Evolutionary conservation across 495 filamentous ascomycete genomes (phyloP).

Genomic region (Penicillium argentinense): DNA sequence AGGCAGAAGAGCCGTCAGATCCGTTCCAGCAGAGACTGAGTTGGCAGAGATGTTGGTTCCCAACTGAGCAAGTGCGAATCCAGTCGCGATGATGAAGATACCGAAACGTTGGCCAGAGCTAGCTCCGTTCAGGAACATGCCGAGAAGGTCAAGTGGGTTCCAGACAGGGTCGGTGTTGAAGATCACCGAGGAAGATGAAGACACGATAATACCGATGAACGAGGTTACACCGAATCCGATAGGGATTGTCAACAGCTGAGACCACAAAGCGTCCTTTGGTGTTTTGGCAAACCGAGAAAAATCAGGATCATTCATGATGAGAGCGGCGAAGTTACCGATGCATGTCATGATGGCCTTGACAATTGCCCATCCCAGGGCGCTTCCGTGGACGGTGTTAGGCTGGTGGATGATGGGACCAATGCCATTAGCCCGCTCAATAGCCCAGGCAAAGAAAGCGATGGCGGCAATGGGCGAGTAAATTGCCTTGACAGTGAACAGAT

Average conservation of each 20-base stretch:
- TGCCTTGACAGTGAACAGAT: slow-evolving; percentile 90
- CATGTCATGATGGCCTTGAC: slow-evolving; percentile 83
- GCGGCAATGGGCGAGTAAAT: slow-evolving; percentile 82
- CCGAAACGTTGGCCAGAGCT: slow-evolving; percentile 77
- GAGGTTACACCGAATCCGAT: slow-evolving; percentile 84
- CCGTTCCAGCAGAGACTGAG: slow-evolving; percentile 84
- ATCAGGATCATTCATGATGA: slow-evolving; percentile 79
- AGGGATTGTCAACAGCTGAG: slow-evolving; percentile 85
- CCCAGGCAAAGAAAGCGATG: slow-evolving; percentile 89
- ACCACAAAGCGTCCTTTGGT: slow-evolving; percentile 83
- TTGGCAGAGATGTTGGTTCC: slow-evolving; percentile 96
- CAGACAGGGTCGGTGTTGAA: slow-evolving; percentile 74
- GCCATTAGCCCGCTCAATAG: slow-evolving; percentile 77
- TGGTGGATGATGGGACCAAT: slow-evolving; percentile 84
- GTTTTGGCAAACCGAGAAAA: slow-evolving; percentile 84
- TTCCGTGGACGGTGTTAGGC: slow-evolving; percentile 61
- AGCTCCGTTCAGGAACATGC: slow-evolving; percentile 70
- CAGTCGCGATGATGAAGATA: slow-evolving; percentile 81
- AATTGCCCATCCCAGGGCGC: slow-evolving; percentile 74
- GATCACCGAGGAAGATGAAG: slow-evolving; percentile 79
- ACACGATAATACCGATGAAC: slow-evolving; percentile 92
- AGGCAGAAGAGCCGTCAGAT: slow-evolving; percentile 87
- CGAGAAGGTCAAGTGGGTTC: slow-evolving; percentile 80
- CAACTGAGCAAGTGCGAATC: slow-evolving; percentile 83
- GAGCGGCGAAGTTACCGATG: slow-evolving; percentile 90